Conservation (phyloP, 306 rosid genomes). For the Mucuna pruriens region DNA sequence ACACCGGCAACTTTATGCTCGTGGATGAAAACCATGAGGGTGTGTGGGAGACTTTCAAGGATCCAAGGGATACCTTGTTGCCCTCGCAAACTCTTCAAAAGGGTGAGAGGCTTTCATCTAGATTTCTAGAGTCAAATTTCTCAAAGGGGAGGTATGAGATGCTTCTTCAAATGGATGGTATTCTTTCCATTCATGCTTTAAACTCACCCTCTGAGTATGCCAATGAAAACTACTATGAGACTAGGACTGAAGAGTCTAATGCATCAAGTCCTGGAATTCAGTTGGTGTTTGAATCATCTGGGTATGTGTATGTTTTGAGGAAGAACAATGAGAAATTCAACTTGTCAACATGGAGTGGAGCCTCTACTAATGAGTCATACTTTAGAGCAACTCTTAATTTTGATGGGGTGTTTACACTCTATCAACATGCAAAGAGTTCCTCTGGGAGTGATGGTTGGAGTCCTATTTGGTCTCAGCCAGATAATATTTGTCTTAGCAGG, state of each 20-base stretch:
- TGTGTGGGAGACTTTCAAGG: slow-evolving; percentile 59
- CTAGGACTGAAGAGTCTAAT: neutral
- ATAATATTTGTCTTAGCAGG: slow-evolving; percentile 1
- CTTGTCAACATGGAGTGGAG: neutral
- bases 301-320: slow-evolving; percentile 34
- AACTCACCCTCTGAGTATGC: slow-evolving; percentile 37
- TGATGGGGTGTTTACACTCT: slow-evolving; percentile 51
- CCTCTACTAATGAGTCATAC: slow-evolving; percentile 29
- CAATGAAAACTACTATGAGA: slow-evolving; percentile 42
- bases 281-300: slow-evolving; percentile 41
- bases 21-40: neutral
- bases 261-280: slow-evolving; percentile 38
- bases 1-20: slow-evolving; percentile 56
- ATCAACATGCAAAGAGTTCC: slow-evolving; percentile 30
- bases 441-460: slow-evolving; percentile 37
- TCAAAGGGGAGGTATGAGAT: slow-evolving; percentile 48
- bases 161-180: slow-evolving; percentile 42
- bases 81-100: slow-evolving; percentile 49
- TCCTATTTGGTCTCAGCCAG: slow-evolving; percentile 33
- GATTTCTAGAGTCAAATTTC: slow-evolving; percentile 37
- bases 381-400: slow-evolving; percentile 51
- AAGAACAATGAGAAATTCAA: neutral
- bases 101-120: slow-evolving; percentile 45
- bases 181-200: slow-evolving; percentile 44
- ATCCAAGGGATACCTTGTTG: slow-evolving; percentile 54